Evolutionary conservation across 129 eudicot species (phyloP).

Genomic region (Glebionis coronaria): DNA sequence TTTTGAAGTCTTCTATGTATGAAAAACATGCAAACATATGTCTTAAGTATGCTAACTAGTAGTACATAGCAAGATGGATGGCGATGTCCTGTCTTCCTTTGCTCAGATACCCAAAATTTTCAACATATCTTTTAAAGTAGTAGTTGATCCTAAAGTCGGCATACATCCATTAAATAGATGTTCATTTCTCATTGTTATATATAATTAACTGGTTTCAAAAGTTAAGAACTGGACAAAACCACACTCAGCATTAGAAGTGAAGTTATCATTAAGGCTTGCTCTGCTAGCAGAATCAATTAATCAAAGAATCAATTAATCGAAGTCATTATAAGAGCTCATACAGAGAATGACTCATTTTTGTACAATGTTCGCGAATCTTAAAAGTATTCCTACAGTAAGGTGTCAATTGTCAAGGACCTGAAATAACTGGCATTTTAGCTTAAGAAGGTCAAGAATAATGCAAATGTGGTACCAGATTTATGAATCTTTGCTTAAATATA

Average conservation of each 20-base stretch:
- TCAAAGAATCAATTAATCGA: neutral
- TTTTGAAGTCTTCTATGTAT: too few species aligned
- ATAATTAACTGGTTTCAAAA: neutral
- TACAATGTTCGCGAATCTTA: neutral
- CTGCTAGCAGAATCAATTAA: neutral
- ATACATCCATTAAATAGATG: too few species aligned
- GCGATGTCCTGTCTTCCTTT: too few species aligned
- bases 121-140: too few species aligned
- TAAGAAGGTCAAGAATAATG: constrained; percentile 7
- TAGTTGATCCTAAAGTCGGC: too few species aligned
- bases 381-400: neutral
- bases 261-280: neutral
- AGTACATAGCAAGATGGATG: too few species aligned
- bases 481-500: neutral
- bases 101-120: too few species aligned
- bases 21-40: too few species aligned
- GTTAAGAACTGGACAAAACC: neutral
- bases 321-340: neutral
- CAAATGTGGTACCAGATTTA: constrained; percentile 10
- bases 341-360: neutral
- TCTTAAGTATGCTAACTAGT: too few species aligned
- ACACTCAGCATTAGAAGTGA: neutral
- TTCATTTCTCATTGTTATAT: too few species aligned
- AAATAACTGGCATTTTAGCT: constrained; percentile 15
- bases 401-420: neutral